Conservation (phyloP, 768 basidiomycete genomes). For the Boletales sp. region DNA sequence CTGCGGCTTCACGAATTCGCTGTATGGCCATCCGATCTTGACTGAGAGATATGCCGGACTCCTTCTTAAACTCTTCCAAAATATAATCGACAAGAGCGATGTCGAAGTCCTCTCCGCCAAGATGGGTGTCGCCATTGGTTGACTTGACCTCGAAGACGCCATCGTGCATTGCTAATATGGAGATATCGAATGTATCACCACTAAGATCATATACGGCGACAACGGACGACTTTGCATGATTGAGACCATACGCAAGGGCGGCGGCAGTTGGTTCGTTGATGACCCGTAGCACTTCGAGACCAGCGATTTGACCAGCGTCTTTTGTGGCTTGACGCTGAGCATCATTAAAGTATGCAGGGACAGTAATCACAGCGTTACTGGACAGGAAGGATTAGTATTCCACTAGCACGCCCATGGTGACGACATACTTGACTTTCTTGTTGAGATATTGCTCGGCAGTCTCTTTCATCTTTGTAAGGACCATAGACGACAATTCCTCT, state of each 20-base stretch:
- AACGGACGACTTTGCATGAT: slow-evolving; percentile 73
- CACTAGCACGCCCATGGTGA: neutral
- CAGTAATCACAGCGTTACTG: slow-evolving; percentile 88
- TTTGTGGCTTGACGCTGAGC: slow-evolving; percentile 99
- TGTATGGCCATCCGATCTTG: slow-evolving; percentile 96
- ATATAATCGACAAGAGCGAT: slow-evolving; percentile 84
- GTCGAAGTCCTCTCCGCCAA: slow-evolving; percentile 97
- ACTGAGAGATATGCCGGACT: slow-evolving; percentile 74
- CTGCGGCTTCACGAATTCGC: slow-evolving; percentile 97
- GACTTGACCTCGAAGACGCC: slow-evolving; percentile 99
- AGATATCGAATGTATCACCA: slow-evolving; percentile 99
- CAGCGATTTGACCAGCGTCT: slow-evolving; percentile 96
- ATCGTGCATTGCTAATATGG: slow-evolving; percentile 98
- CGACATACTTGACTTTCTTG: slow-evolving; percentile 86
- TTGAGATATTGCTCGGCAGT: slow-evolving; percentile 92
- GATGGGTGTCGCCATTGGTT: slow-evolving; percentile 98
- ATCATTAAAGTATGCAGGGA: slow-evolving; percentile 99
- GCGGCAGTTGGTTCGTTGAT: slow-evolving; percentile 99
- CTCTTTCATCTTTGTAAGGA: slow-evolving; percentile 89
- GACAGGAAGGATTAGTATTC: neutral
- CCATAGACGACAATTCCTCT: slow-evolving; percentile 86
- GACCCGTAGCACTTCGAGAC: slow-evolving; percentile 94
- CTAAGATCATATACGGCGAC: slow-evolving; percentile 99
- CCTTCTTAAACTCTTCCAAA: slow-evolving; percentile 92
- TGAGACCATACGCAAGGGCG: slow-evolving; percentile 96